Percentiles rank a stretch among this genome's conserved stretches.
Evolutionary conservation across 164 flowering plant genomes (phyloP).

Genomic region (Liquidambar formosana): DNA sequence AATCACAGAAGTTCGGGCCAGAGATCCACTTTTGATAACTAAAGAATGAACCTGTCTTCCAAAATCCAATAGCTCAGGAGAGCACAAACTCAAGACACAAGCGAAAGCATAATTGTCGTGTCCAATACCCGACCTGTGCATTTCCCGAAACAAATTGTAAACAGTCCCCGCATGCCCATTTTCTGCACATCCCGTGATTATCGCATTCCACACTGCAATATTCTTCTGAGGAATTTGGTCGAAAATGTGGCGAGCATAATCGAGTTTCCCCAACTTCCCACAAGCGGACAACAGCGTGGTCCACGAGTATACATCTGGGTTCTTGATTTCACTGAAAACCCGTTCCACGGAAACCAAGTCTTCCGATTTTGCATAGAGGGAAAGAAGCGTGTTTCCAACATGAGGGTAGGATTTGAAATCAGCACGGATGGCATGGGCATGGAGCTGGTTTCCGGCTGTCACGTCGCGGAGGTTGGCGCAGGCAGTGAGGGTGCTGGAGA

Average conservation of each 20-base stretch:
- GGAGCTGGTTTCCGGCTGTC: constrained; percentile 54
- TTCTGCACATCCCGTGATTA: constrained; percentile 67
- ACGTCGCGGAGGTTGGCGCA: constrained; percentile 41
- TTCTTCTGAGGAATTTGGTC: constrained; percentile 44
- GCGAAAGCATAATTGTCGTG: constrained; percentile 65
- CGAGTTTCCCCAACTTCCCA: constrained; percentile 45
- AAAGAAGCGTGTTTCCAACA: constrained; percentile 63
- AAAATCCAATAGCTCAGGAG: constrained; percentile 32
- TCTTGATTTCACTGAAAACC: constrained; percentile 50
- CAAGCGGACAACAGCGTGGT: constrained; percentile 64
- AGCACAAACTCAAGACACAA: constrained; percentile 63
- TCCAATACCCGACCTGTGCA: constrained; percentile 50
- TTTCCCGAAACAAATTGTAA: constrained; percentile 45
- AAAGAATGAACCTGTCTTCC: constrained; percentile 66
- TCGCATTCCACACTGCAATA: constrained; percentile 68
- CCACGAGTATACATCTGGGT: constrained; percentile 73
- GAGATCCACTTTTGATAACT: constrained; percentile 52
- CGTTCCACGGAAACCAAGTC: constrained; percentile 43
- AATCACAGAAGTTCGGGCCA: constrained; percentile 48
- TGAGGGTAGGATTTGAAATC: constrained; percentile 51
- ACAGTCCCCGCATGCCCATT: constrained; percentile 41
- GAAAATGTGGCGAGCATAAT: constrained; percentile 41
- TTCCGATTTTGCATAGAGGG: constrained; percentile 49
- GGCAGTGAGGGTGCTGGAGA: constrained; percentile 62
- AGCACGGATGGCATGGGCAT: constrained; percentile 35